Evolutionary conservation across 176 grass and related monocot genomes (phyloP), one percentile per base, ranked within the genome.

Genomic region (Musa schizocarpa): DNA sequence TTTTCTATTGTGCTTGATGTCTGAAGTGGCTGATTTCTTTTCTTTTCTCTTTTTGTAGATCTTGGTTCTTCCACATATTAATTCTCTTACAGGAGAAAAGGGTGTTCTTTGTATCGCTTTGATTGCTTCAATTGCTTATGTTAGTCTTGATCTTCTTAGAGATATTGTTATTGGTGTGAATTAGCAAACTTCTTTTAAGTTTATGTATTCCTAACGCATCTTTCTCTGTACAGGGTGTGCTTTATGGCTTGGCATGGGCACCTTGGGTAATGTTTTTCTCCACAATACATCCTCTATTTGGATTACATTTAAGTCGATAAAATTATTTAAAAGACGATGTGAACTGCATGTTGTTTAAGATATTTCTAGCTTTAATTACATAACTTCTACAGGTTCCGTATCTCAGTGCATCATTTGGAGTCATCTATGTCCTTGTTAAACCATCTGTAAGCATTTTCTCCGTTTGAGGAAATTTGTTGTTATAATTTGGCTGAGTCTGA

Each of bases 241-340:
- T 92, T 76, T 92, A 90, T 76, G 89, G 93, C 51, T 71, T 92
- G 54, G 89, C 89, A 58, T 96, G 93, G 89, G 90, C 85, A 65
- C 83, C 63, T 63, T 96, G 89, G 93, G 85, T 96, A 90, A 43
- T 26, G 89, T 79, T 77, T 82, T 58, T 26, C 3, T n/a, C 48
- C 11, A 11, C 19, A 71, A 7, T 72, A 54, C 58, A 14, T 76
- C 50, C 2, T 63, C 17, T 17, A 14, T 22, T 24, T 29, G 53
- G 22, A 56, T 57, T 56, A 16, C 13, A 20, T 13, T 50, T n/a
- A 10, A 70, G 48, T 51, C 14, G 2, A 51, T 68, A 29, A 14
- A 34, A 43, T 4, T 68, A 1, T 68, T 65, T 11, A 43, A 27
- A 1, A 65, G 63, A 25, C 12, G 63, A 25, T 65, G 9, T 65